Evolutionary conservation across 768 basidiomycete genomes (phyloP), one percentile per base, ranked within the genome.

Genomic region (Boletus fagicola): DNA sequence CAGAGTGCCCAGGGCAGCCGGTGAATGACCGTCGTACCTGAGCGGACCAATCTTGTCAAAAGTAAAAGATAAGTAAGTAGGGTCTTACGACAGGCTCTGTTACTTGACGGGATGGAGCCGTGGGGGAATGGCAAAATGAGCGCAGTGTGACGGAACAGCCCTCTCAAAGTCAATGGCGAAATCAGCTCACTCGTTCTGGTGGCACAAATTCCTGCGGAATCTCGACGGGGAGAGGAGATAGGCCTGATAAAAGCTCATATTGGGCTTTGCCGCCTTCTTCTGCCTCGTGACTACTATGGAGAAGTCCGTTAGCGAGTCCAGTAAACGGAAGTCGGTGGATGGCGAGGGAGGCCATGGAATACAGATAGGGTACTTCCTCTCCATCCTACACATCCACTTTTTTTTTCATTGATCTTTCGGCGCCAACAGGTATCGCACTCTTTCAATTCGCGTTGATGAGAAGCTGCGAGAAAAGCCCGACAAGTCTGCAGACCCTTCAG

Each of bases 361-460:
- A 43, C 72, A 72, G 62, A 72, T 72, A 26, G 60, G 66, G 72
- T 68, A n/a, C 43, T 4, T 49, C 43, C 20, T 24, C 20, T 30
- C 39, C 1, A 18, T 22, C 5, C 12, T 2, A 6, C 42, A n/a
- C 0, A 0, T 33, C 5, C 6, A 10, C 10, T 1, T 4, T 2
- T 0, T 35, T 22, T 4, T 18, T 53, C 5, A 7, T 16, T 26
- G 24, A 54, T 35, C 33, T 46, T 13, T 38, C 20, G 5, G 4
- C 43, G 1, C 11, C 22, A 12, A 63, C 54, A 76, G 75, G 3
- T 76, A 76, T 51, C 77, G 80, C 22, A 81, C 80, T 0, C 75
- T 81, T 12, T 79, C 78, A 3, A 76, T 78, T 44, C 76, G 76
- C 13, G 73, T 79, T 51, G 75, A 73, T 20, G 71, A 76, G 52